Evolutionary conservation across 805 yeast genomes (phyloP).

Genomic region (Isabelozyma rhagii): DNA sequence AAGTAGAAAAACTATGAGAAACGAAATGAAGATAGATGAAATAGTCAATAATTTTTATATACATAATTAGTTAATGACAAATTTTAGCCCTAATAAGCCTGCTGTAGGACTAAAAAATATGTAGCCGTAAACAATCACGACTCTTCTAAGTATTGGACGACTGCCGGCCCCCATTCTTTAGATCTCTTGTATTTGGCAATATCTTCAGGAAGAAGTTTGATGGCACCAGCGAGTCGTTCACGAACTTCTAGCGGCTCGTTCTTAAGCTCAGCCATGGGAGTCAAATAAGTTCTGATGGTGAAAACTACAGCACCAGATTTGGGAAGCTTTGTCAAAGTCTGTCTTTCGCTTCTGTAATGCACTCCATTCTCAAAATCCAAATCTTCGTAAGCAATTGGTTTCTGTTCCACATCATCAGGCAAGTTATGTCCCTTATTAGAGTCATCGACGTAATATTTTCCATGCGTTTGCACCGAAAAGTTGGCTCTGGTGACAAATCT

Average conservation of each 20-base stretch:
- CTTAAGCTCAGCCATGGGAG: slow-evolving; percentile 32
- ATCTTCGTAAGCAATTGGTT: slow-evolving; percentile 22
- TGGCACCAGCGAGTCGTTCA: slow-evolving; percentile 58
- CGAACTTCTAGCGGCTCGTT: slow-evolving; percentile 33
- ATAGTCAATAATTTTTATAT: not conserved
- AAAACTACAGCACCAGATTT: slow-evolving; percentile 36
- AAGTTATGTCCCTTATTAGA: slow-evolving; percentile 38
- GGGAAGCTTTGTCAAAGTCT: slow-evolving; percentile 37
- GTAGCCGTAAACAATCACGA: not conserved
- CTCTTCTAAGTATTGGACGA: slow-evolving; percentile 23
- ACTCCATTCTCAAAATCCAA: slow-evolving; percentile 37
- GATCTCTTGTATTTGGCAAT: slow-evolving; percentile 61
- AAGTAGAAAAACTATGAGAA: slow-evolving; percentile 22
- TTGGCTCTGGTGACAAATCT: slow-evolving; percentile 39
- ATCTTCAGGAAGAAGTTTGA: slow-evolving; percentile 58
- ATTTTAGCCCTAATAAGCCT: not conserved
- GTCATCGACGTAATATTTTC: slow-evolving; percentile 33
- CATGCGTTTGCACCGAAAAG: slow-evolving; percentile 39
- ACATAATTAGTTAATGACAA: not conserved
- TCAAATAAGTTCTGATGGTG: slow-evolving; percentile 39
- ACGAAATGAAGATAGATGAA: not conserved
- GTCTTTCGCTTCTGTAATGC: slow-evolving; percentile 43
- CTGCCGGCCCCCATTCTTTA: slow-evolving; percentile 70
- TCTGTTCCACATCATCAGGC: slow-evolving; percentile 20
- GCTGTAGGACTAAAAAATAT: not conserved